Base-by-base conservation (phyloP, 352 stramenopile genomes). In the Halophytophthora batemanensis region DNA sequence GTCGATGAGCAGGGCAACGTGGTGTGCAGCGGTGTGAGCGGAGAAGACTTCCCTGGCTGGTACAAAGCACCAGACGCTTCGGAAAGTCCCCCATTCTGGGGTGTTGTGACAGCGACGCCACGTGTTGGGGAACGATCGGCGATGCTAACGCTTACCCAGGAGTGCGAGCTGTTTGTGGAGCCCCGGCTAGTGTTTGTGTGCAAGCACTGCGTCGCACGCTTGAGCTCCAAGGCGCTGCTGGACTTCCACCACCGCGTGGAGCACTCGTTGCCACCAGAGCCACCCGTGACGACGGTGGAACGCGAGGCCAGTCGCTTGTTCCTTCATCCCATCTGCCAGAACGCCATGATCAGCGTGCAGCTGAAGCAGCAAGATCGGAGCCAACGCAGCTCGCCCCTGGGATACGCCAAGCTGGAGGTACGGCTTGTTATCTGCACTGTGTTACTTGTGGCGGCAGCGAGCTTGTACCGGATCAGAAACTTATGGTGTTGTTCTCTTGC, bases 321-420 rank as follows among this genome's bases (percentile, higher is more conserved):
- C 42, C 39, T 64, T 28, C 62, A 75, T 25, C 70, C 79, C 17
- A 59, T 66, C 13, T 65, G 74, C 19, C 78, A 89, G 50, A 68
- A 77, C 11, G 60, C 64, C 22, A 66, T 82, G 21, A 63, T 80
- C n/a, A 57, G 46, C 17, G 63, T 58, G 28, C 65, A 78, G 42
- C 46, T 69, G 25, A 72, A 71, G 31, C 56, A 74, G 23, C 53
- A 64, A 25, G 54, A 67, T 35, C 52, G 50, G 25, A 53, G 15
- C 33, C 33, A 57, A 46, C 41, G 40, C 22, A 59, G 52, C 28
- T 59, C 55, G 29, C 72, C 81, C 7, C 53, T 82, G 35, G 83
- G 76, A 10, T 94, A 86, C 47, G 83, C 80, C 17, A 92, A 92
- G 33, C 56, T 94, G 13, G 58, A 86, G 78, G 78, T 90, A 65